Conservation (phyloP, 2,329 filamentous ascomycete genomes). For the Cladosporium phlei region DNA sequence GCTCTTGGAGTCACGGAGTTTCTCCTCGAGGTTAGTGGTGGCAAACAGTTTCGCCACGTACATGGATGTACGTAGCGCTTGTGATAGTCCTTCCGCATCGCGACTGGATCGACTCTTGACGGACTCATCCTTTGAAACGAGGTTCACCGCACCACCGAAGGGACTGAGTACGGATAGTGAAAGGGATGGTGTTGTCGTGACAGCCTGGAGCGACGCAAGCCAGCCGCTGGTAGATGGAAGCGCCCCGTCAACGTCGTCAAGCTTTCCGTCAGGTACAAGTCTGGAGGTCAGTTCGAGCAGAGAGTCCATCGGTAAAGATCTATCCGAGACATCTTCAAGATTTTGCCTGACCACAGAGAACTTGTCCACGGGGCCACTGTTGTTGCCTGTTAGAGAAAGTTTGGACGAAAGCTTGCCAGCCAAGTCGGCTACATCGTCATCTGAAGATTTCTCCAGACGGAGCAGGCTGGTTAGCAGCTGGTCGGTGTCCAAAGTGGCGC, state of each 20-base stretch:
- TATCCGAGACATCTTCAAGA: conserved; percentile 41
- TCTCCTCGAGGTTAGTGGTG: conserved; percentile 29
- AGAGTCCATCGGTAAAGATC: conserved; percentile 48
- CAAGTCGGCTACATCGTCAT: conserved; percentile 12
- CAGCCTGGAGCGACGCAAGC: conserved; percentile 55
- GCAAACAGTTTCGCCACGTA: conserved; percentile 61
- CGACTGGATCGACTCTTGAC: conserved; percentile 14
- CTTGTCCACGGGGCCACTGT: conserved; percentile 17
- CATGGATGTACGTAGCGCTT: conserved; percentile 69
- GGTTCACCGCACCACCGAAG: conserved; percentile 64
- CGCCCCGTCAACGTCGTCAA: conserved; percentile 18
- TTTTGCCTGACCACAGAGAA: conserved; percentile 51
- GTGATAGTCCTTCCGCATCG: conserved; percentile 66
- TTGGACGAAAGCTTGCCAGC: conserved; percentile 10
- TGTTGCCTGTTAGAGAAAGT: conserved; percentile 4
- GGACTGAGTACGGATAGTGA: conserved; percentile 70
- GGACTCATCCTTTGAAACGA: conserved; percentile 45
- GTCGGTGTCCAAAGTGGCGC: not conserved
- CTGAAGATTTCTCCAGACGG: conserved; percentile 8
- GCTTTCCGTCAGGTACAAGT: conserved; percentile 32
- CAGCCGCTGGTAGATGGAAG: conserved; percentile 50
- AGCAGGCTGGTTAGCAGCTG: conserved; percentile 11
- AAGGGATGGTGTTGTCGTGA: conserved; percentile 53
- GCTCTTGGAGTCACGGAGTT: conserved; percentile 28
- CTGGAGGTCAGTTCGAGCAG: conserved; percentile 52